A percentile compares a stretch with the other conserved stretches of the same genome.
These are phyloP conservation scores for Sarocladium kiliense DNA, from an alignment of 2,329 filamentous ascomycete genomes.

Conservation along the genomic window DNA sequence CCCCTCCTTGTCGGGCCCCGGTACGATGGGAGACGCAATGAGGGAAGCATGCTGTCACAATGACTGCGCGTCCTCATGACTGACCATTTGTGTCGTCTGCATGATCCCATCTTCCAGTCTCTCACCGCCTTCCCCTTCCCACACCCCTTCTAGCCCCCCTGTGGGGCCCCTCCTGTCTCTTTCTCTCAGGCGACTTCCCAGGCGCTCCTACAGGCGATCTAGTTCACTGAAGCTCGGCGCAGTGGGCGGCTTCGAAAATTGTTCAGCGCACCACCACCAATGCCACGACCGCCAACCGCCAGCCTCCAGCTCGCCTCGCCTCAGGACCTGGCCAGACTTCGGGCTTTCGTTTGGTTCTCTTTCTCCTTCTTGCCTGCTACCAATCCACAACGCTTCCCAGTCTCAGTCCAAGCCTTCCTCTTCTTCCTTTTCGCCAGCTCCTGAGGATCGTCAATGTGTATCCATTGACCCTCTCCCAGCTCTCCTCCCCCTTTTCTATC, in stretches of 20 bases:
- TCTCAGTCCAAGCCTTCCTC: no score
- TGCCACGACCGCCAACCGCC: not conserved
- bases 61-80: not conserved
- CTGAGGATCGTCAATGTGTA: constrained; percentile 2
- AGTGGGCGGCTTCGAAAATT: constrained; percentile 9
- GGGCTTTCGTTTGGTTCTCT: not conserved
- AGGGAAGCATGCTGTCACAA: not conserved
- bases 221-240: not conserved
- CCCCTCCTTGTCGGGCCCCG: not conserved
- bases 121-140: constrained; percentile 6
- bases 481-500: not conserved
- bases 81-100: not conserved
- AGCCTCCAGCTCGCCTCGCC: not conserved
- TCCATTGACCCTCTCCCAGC: not conserved
- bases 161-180: not conserved
- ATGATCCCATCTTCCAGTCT: not conserved
- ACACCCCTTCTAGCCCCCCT: not conserved
- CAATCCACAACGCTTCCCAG: no score
- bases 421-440: not conserved
- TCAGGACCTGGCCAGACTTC: not conserved
- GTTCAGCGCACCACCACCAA: not conserved
- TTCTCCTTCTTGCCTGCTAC: not conserved
- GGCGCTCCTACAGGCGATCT: not conserved
- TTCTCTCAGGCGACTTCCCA: not conserved
- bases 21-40: not conserved